These are phyloP conservation scores for Syzygium aromaticum DNA, from an alignment of 345 rosid genomes.

Conservation along the genomic window DNA sequence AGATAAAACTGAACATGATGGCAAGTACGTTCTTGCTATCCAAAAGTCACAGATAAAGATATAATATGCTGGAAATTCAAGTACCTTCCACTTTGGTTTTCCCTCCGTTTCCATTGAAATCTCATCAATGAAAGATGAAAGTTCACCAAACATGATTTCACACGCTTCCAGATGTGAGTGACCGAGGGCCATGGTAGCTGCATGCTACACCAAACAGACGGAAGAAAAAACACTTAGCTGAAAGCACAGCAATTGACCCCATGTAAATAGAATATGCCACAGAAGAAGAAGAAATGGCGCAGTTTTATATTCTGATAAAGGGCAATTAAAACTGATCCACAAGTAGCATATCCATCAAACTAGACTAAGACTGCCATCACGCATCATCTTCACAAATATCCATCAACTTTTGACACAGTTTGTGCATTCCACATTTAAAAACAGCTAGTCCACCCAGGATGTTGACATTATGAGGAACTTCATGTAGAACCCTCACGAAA, in stretches of 20 bases:
- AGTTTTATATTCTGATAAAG: background rate
- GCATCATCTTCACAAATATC: background rate
- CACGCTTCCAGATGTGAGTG: constrained; percentile 97
- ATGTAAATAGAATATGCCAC: background rate
- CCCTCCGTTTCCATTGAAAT: constrained; percentile 90
- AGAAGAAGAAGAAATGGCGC: background rate
- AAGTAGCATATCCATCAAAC: background rate
- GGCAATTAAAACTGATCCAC: background rate
- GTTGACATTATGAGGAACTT: background rate
- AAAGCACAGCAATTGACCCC: constrained; percentile 1
- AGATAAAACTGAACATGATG: background rate
- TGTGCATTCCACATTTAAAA: background rate
- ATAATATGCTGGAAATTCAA: background rate
- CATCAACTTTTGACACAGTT: background rate
- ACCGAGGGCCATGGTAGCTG: constrained; percentile 97
- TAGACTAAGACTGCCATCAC: background rate
- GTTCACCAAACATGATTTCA: constrained; percentile 88
- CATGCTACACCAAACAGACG: constrained; percentile 45
- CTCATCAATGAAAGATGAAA: constrained; percentile 85
- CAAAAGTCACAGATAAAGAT: background rate
- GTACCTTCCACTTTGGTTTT: constrained; percentile 97
- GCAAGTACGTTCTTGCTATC: background rate
- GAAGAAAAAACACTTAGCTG: constrained; percentile 9
- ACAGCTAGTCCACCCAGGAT: background rate
- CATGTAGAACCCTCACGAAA: background rate